Conservation (phyloP, 1,139 yeast species). For the Diutina ranongensis region DNA sequence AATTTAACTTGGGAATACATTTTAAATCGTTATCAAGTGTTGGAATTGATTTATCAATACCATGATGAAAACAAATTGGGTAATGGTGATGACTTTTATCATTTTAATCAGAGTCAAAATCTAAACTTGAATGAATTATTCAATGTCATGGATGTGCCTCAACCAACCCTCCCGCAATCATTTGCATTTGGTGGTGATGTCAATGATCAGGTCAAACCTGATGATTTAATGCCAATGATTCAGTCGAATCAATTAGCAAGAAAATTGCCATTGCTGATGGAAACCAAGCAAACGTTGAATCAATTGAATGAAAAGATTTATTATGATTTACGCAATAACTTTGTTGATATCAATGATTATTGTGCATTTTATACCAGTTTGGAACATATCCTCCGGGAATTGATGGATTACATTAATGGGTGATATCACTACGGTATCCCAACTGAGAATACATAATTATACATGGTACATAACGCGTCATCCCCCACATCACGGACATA, state of each 20-base stretch:
- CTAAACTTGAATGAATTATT: conserved; percentile 31
- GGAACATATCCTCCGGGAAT: conserved; percentile 29
- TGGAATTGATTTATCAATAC: conserved; percentile 17
- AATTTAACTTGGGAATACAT: conserved; percentile 35
- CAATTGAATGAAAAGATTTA: conserved; percentile 29
- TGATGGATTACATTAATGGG: conserved; percentile 19
- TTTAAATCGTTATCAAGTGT: conserved; percentile 24
- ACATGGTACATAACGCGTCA: not conserved
- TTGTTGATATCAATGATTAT: conserved; percentile 34
- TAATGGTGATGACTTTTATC: conserved; percentile 22
- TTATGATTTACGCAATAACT: conserved; percentile 32
- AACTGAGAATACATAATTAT: not conserved
- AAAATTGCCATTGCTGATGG: not conserved
- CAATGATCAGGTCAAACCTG: not conserved
- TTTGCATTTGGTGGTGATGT: not conserved
- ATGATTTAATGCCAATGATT: conserved; percentile 1
- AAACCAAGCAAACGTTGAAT: conserved; percentile 15
- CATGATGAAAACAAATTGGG: conserved; percentile 6
- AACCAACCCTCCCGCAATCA: conserved; percentile 16
- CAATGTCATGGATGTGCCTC: conserved; percentile 34
- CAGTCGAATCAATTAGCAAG: not conserved
- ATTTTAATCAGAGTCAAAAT: conserved; percentile 29
- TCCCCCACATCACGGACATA: no score
- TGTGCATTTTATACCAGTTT: conserved; percentile 34
- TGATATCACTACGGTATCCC: not conserved